Base-by-base conservation (phyloP, 495 filamentous ascomycete genomes). In the Aspergillus sclerotiicarbonarius region DNA sequence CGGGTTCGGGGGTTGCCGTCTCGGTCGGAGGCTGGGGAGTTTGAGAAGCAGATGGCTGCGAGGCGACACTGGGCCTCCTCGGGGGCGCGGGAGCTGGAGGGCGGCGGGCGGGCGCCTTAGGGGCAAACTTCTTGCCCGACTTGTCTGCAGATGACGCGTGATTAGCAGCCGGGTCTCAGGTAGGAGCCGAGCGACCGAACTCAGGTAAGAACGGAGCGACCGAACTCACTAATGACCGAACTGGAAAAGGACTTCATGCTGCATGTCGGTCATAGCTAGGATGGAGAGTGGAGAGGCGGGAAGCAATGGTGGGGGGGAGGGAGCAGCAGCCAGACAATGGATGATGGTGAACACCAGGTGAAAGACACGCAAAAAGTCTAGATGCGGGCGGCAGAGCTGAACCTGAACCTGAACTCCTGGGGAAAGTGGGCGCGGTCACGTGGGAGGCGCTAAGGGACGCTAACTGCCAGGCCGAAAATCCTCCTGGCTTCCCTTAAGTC, bases 101-200 rank as follows among this genome's bases (percentile, higher is more conserved):
- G 53, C 80, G 77, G 60, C 80, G 78, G 58, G 63, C 62, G 37
- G 77, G 76, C 56, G 78, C 78, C 67, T 82, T 82, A 15, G 79
- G 80, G 49, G 77, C 79, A 60, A 82, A 81, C 57, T 81, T 82
- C 64, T 80, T 82, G 65, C 77, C 76, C 57, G 79, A 80, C 68
- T 82, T 82, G 55, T 82, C 80, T 81, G 45, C 7, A 60, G 19
- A 47, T 45, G 39, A 31, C 18, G 20, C 33, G n/a, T 1, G 32
- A 53, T 64, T 33, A 57, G 51, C 39, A n/a, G 20, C 2, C 41
- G 16, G 20, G 41, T n/a, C 57, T 9, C 46, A 12, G 44, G 58
- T 6, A 2, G 9, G 13, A n/a, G n/a, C n/a, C n/a, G 41, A 10
- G 4, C 10, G 32, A 58, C 33, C 35, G 13, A 13, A 71, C 80